phyloP scores from a whole-genome alignment of 441 rosid species.

The Melastoma candidum region DNA sequence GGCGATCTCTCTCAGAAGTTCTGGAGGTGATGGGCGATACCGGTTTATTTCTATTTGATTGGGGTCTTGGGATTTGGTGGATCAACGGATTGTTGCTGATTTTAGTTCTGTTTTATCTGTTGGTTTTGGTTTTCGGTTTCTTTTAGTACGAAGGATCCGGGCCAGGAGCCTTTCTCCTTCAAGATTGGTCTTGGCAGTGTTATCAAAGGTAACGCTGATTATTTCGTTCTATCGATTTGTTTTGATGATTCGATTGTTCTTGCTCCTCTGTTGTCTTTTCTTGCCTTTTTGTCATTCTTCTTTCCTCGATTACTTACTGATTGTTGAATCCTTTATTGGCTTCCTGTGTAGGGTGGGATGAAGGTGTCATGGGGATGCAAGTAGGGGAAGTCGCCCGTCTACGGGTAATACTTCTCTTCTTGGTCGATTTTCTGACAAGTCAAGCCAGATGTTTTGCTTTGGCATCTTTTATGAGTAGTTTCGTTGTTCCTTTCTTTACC shows the following conservation, averaged over 20 bases:
- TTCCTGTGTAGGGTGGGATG: constrained; percentile 70
- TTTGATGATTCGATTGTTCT: no score
- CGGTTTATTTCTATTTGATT: not conserved
- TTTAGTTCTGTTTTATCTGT: no score
- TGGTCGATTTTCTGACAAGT: not conserved
- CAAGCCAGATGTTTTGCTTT: not conserved
- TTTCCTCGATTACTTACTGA: no score
- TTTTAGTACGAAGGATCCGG: constrained; percentile 74
- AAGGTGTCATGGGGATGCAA: constrained; percentile 94
- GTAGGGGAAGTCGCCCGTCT: constrained; percentile 86
- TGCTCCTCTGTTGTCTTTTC: no score
- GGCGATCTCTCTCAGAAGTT: constrained; percentile 80
- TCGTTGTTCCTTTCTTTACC: not conserved
- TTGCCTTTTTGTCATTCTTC: no score
- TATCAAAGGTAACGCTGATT: constrained; percentile 47
- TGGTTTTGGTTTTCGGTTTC: not conserved
- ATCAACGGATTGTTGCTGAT: no score
- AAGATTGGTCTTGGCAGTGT: constrained; percentile 75
- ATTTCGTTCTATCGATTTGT: constrained; percentile 9
- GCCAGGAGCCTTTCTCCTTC: constrained; percentile 72
- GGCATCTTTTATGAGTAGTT: not conserved
- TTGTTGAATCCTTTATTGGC: no score
- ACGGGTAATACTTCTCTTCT: constrained; percentile 36
- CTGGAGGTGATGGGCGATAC: constrained; percentile 58
- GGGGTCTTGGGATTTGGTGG: no score